Evolutionary conservation across 1,139 yeast genomes (phyloP), one percentile per base, ranked within the genome.

Genomic region (Scheffersomyces insectosa): DNA sequence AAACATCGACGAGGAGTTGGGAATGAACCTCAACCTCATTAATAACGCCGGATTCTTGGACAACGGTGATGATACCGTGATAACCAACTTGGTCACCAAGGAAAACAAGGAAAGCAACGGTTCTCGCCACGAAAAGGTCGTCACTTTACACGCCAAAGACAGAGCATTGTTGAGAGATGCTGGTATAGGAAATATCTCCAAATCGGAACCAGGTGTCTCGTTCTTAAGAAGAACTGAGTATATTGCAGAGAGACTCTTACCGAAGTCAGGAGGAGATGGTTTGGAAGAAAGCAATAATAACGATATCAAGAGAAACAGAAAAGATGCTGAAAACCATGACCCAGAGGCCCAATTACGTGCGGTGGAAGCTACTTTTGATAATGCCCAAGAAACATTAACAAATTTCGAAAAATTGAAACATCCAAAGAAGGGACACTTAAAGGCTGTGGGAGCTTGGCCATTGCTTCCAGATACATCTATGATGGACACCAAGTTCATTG

Each of bases 171-270:
- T 93, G 45, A 80, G 91, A 60, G 97, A 90, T 60, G 96, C 97
- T 29, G 81, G 77, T 13, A 68, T 75, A 41, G 76, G 72, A 28
- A 67, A 63, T 44, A 66, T 69, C 49, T 68, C 70, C 65, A 81
- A 72, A 60, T 75, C 79, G 37, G 82, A 68, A 60, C 84, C 74
- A 48, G 81, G 72, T 47, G 97, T 91, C 23, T 80, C 95, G 14
- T 91, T 91, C 68, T 77, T 91, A 60, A 83, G 98, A 69, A 83
- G 98, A 70, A 91, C 98, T 0, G 98, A 93, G 63, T 93, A 93
- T 63, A 87, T 89, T 48, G 77, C 90, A 11, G 81, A 71, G 50
- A 66, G 64, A 41, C 65, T 63, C 37, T 42, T 57, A 23, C 57
- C 66, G 5, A 60, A 59, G 43, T 50, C 47, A 28, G 45, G 40